Evolutionary conservation across 164 flowering plant genomes (phyloP), one percentile per base, ranked within the genome.

Genomic region (Saururus chinensis): DNA sequence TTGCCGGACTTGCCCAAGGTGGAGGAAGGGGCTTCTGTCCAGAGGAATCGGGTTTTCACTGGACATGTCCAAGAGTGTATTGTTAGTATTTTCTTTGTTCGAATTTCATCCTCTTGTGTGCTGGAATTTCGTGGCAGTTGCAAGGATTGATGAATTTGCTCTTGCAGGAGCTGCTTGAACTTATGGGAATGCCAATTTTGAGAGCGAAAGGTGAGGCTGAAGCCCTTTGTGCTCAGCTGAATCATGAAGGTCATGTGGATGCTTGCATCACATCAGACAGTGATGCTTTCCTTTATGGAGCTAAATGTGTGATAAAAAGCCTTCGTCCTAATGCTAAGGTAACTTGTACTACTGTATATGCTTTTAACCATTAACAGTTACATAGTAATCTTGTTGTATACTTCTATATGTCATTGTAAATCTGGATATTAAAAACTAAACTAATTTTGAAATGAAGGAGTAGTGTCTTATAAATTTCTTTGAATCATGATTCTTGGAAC

Each of bases 231-330:
- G 97, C 96, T 0, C 87, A 83, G 62, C 76, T 93, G 63, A 84
- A 90, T 70, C 66, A 63, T 52, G 86, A 84, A 65, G 97, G 99
- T 60, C 69, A 63, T 69, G 99, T 91, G 8, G 96, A 88, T 81
- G 99, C 97, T 68, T 87, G 96, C 67, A 79, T 91, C 30, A 91
- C 97, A 42, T 73, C 93, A 51, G 97, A 95, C 56, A 87, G 96
- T 71, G 99, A 91, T 73, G 97, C 92, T 25, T 89, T 95, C 60
- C 90, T 95, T 42, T 95, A 71, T 81, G 99, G 97, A 30, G 96
- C 99, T 53, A 80, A 81, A 51, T 95, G 92, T 72, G 88, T 95
- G 42, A 74, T 95, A 40, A 91, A 91, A 77, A 48, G 69, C 67
- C 51, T 91, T 62, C 74, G 69, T 24, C 87, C 88, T 26, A 88